Percentiles rank a stretch among this genome's conserved stretches.
Evolutionary conservation across 495 filamentous ascomycete genomes (phyloP).

Genomic region (Acidomyces sp.): DNA sequence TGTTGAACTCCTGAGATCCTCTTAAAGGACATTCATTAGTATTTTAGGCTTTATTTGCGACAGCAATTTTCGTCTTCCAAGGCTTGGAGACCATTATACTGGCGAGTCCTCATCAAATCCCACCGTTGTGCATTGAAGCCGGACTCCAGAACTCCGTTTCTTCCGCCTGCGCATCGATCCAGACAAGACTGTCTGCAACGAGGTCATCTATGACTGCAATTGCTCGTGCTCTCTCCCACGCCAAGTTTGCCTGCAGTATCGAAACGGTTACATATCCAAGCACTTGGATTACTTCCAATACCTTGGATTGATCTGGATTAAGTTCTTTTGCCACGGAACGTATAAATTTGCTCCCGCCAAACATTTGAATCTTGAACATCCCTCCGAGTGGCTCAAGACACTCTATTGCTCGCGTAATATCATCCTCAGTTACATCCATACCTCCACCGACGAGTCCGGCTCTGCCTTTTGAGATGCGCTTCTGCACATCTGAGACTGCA

Average conservation of each 20-base stretch:
- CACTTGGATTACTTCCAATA: slow-evolving; percentile 75
- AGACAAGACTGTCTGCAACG: slow-evolving; percentile 80
- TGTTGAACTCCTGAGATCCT: no score
- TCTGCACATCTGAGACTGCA: slow-evolving; percentile 66
- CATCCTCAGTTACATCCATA: slow-evolving; percentile 68
- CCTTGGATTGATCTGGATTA: slow-evolving; percentile 83
- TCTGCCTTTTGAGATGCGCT: slow-evolving; percentile 53
- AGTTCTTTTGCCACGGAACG: slow-evolving; percentile 91
- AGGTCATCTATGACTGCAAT: slow-evolving; percentile 84
- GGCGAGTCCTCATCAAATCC: no score
- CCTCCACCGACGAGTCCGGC: slow-evolving; percentile 42
- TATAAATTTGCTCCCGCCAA: slow-evolving; percentile 78
- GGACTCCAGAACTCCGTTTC: slow-evolving; percentile 98
- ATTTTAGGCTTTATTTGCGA: no score
- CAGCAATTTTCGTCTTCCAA: no score
- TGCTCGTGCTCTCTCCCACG: slow-evolving; percentile 72
- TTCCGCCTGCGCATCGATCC: slow-evolving; percentile 74
- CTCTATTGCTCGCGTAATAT: slow-evolving; percentile 78
- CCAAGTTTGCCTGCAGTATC: slow-evolving; percentile 83
- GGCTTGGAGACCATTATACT: no score
- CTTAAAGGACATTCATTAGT: no score
- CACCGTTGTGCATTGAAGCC: slow-evolving; percentile 39
- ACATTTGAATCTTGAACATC: slow-evolving; percentile 65
- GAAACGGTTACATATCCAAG: slow-evolving; percentile 80
- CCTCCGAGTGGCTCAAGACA: slow-evolving; percentile 79